A percentile compares a stretch with the other conserved stretches of the same genome.
phyloP scores from a whole-genome alignment of 352 stramenopile species.

The Pythium myriotylum region DNA sequence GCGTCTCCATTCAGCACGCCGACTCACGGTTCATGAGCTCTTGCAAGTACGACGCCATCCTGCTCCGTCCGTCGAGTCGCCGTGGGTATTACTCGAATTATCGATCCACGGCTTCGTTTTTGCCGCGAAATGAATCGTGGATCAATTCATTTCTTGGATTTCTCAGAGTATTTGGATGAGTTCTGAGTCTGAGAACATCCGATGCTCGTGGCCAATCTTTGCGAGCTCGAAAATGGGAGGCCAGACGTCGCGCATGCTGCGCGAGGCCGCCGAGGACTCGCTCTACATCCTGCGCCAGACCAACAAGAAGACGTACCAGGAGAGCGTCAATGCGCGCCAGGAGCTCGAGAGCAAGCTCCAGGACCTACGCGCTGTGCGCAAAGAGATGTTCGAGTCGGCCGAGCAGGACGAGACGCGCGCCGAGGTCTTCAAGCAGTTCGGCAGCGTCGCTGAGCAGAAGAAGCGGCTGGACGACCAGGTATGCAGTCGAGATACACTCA shows the following conservation, averaged over 20 bases:
- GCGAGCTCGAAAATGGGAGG: conserved; percentile 62
- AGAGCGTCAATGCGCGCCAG: conserved; percentile 48
- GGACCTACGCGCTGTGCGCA: conserved; percentile 56
- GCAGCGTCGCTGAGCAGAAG: conserved; percentile 59
- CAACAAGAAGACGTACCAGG: conserved; percentile 67
- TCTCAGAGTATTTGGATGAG: conserved; percentile 15
- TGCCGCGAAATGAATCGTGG: conserved; percentile 26
- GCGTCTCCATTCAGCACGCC: not conserved
- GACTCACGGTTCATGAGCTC: conserved; percentile 83
- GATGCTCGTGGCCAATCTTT: too few species aligned
- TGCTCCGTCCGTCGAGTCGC: conserved; percentile 17
- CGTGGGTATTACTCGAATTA: not conserved
- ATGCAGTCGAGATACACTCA: too few species aligned
- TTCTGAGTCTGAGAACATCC: too few species aligned
- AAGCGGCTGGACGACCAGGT: conserved; percentile 69
- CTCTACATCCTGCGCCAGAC: conserved; percentile 82
- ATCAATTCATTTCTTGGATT: conserved; percentile 26
- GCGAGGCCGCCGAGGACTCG: conserved; percentile 77
- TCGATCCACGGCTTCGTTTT: conserved; percentile 1
- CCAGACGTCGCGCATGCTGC: conserved; percentile 80
- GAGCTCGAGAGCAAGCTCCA: conserved; percentile 67
- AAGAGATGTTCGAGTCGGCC: conserved; percentile 62
- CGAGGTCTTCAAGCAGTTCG: conserved; percentile 62
- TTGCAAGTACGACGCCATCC: conserved; percentile 83
- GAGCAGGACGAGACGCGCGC: conserved; percentile 53